A percentile compares a stretch with the other conserved stretches of the same genome.
phyloP scores from a whole-genome alignment of 805 yeast species.

The Saccharomycopsis sp. region DNA sequence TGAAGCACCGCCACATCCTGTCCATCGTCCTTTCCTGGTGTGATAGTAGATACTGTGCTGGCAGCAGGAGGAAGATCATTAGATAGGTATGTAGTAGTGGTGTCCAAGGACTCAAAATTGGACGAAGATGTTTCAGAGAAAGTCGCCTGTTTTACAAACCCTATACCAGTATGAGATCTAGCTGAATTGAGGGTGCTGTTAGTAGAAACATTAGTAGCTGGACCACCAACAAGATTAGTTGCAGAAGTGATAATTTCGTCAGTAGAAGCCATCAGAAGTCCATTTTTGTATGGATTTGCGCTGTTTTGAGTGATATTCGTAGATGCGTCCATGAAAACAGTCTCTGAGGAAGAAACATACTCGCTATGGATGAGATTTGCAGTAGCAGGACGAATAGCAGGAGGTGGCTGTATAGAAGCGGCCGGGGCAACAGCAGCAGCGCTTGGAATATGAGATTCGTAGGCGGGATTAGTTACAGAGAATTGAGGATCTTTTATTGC shows the following conservation, averaged over 20 bases:
- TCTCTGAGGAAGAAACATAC: background rate
- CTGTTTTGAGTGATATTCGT: background rate
- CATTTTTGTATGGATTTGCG: background rate
- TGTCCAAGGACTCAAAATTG: background rate
- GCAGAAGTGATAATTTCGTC: background rate
- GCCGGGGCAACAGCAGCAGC: background rate
- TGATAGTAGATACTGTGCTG: background rate
- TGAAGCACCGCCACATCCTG: background rate
- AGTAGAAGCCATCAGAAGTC: background rate
- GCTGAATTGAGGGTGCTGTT: background rate
- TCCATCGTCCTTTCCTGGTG: background rate
- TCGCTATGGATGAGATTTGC: background rate
- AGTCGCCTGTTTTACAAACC: background rate
- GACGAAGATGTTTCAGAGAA: background rate
- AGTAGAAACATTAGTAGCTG: background rate
- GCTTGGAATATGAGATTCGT: background rate
- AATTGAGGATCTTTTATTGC: background rate
- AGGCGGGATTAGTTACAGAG: background rate
- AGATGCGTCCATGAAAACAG: background rate
- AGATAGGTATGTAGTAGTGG: background rate
- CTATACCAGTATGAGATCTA: background rate
- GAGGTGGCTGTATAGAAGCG: background rate
- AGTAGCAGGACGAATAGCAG: background rate
- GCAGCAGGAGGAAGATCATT: background rate
- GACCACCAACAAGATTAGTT: background rate